Conservation (phyloP, 164 flowering plant species). For the Taxillus chinensis region DNA sequence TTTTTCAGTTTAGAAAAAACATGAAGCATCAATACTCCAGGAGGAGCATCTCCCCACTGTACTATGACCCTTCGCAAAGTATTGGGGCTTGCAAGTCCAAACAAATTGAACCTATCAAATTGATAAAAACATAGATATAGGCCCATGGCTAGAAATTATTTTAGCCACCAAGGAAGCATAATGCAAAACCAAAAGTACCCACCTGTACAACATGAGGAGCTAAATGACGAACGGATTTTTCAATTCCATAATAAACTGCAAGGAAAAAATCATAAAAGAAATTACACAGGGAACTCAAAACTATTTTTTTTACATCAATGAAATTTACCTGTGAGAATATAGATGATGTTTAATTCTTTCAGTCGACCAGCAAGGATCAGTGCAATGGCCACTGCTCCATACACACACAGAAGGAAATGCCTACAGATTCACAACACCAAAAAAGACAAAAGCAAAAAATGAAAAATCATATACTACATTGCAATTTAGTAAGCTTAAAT, state of each 20-base stretch:
- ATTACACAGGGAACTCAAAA: neutral
- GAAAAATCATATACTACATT: neutral
- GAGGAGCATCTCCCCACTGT: no score
- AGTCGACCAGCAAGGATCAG: constrained; percentile 73
- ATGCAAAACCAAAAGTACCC: constrained; percentile 8
- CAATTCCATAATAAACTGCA: constrained; percentile 89
- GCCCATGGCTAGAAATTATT: neutral
- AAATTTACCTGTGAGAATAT: constrained; percentile 64
- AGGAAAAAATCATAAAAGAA: constrained; percentile 6
- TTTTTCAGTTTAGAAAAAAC: no score
- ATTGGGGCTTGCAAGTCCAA: no score
- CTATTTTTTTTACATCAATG: neutral
- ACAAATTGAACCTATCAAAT: no score
- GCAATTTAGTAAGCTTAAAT: no score
- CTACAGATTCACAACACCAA: constrained; percentile 26
- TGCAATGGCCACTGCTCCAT: constrained; percentile 63
- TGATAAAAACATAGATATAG: no score
- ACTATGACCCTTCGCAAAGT: no score
- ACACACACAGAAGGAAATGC: constrained; percentile 85
- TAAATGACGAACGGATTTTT: constrained; percentile 59
- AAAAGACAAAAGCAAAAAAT: constrained; percentile 5
- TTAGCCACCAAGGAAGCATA: neutral
- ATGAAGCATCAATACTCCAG: no score
- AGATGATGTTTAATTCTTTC: constrained; percentile 51
- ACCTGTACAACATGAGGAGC: constrained; percentile 88